phyloP scores from a whole-genome alignment of 192 early-diverging fungal species.

The Coemansia sp. region DNA sequence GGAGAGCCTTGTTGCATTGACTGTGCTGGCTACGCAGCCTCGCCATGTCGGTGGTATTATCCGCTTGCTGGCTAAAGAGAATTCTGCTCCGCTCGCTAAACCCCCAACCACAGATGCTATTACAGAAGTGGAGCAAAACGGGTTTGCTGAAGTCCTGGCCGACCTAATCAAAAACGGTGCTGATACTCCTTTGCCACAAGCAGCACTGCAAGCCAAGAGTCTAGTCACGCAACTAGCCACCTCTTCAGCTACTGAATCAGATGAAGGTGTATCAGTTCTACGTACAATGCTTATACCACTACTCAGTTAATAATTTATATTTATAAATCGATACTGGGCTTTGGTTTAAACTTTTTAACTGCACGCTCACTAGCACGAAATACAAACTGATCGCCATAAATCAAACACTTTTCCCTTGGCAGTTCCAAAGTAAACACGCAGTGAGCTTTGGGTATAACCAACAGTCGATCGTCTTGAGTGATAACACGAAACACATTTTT shows the following conservation, averaged over 20 bases:
- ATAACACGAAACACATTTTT: conserved; percentile 85
- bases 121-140: neutral
- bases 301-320: neutral
- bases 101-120: neutral
- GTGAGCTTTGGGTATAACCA: conserved; percentile 75
- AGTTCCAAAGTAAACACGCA: conserved; percentile 60
- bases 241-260: neutral
- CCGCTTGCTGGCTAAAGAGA: conserved; percentile 12
- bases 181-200: conserved; percentile 33
- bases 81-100: conserved; percentile 12
- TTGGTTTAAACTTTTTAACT: conserved; percentile 60
- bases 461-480: conserved; percentile 64
- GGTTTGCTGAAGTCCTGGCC: conserved; percentile 22
- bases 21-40: conserved; percentile 28
- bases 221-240: conserved; percentile 33
- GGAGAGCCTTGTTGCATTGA: conserved; percentile 50
- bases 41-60: conserved; percentile 18
- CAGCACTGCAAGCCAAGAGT: conserved; percentile 48
- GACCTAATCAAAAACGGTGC: conserved; percentile 15
- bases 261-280: conserved; percentile 16
- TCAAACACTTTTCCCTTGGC: conserved; percentile 51
- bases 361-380: conserved; percentile 75
- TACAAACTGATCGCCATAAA: conserved; percentile 82
- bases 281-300: conserved; percentile 11
- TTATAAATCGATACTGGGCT: conserved; percentile 39